These are phyloP conservation scores for Leccinum insolens DNA, from an alignment of 1,284 basidiomycete species.

Conservation along the genomic window DNA sequence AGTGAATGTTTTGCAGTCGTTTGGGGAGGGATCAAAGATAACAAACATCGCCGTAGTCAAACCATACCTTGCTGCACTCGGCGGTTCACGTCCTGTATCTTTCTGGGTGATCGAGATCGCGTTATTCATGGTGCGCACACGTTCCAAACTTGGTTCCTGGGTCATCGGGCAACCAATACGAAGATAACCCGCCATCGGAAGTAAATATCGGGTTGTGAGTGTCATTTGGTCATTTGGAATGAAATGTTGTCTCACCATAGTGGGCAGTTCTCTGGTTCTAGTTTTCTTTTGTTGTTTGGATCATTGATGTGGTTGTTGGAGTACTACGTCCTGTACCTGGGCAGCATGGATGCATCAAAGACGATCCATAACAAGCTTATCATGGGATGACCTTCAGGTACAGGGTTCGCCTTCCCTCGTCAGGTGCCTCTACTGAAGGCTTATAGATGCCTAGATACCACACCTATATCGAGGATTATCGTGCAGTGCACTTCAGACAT, in stretches of 20 bases:
- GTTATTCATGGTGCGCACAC: background rate
- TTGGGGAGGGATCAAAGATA: background rate
- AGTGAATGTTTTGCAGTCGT: background rate
- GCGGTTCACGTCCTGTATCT: background rate
- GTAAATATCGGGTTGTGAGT: constrained; percentile 4
- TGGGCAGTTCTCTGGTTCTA: background rate
- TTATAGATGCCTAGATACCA: background rate
- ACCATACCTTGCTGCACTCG: constrained; percentile 1
- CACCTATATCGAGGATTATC: constrained; percentile 1
- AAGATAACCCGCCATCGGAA: background rate
- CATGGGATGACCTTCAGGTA: constrained; percentile 3
- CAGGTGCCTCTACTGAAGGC: background rate
- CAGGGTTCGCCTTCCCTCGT: background rate
- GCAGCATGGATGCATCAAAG: background rate
- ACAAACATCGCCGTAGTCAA: background rate
- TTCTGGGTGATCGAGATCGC: background rate
- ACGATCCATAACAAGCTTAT: constrained; percentile 1
- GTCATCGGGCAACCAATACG: background rate
- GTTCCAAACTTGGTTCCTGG: constrained; percentile 1
- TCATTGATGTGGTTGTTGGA: background rate
- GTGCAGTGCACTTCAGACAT: constrained; percentile 3
- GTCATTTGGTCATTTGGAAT: background rate
- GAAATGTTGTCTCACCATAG: background rate
- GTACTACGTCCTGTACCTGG: background rate
- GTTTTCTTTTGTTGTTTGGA: background rate